phyloP scores from a whole-genome alignment of 2,329 filamentous ascomycete genomes.

The Fusarium lyarnte region DNA sequence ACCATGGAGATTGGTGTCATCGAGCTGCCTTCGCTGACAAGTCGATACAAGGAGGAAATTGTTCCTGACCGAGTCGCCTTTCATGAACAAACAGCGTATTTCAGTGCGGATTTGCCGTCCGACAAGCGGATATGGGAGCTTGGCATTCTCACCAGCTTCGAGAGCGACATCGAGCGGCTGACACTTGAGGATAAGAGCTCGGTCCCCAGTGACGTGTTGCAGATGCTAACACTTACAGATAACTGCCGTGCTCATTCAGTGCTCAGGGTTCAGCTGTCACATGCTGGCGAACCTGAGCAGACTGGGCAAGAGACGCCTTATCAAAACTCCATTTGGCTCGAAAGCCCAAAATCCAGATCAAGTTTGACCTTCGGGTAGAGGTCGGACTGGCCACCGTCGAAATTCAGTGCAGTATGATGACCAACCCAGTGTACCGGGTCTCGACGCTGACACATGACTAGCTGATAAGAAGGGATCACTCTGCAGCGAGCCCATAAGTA shows the following conservation, averaged over 20 bases:
- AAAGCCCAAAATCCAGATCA: background rate
- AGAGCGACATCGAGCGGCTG: background rate
- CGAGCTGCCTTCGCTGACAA: background rate
- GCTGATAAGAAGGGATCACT: background rate
- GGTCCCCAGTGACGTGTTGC: background rate
- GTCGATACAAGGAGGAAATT: background rate
- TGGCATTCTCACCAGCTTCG: background rate
- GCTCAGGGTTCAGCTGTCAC: background rate
- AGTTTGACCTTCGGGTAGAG: background rate
- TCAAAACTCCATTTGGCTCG: background rate
- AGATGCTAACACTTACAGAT: background rate
- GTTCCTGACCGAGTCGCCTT: background rate
- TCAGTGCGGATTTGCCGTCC: background rate
- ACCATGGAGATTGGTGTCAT: background rate
- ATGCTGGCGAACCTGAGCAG: background rate
- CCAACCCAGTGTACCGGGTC: background rate
- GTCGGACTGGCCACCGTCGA: background rate
- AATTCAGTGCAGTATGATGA: background rate
- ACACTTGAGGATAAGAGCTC: background rate
- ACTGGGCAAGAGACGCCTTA: background rate
- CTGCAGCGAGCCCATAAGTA: background rate
- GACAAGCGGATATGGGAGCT: background rate
- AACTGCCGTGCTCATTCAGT: background rate
- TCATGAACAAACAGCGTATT: background rate
- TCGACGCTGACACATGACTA: background rate